Evolutionary conservation across 306 rosid genomes (phyloP).

Genomic region (Trifolium dubium): DNA sequence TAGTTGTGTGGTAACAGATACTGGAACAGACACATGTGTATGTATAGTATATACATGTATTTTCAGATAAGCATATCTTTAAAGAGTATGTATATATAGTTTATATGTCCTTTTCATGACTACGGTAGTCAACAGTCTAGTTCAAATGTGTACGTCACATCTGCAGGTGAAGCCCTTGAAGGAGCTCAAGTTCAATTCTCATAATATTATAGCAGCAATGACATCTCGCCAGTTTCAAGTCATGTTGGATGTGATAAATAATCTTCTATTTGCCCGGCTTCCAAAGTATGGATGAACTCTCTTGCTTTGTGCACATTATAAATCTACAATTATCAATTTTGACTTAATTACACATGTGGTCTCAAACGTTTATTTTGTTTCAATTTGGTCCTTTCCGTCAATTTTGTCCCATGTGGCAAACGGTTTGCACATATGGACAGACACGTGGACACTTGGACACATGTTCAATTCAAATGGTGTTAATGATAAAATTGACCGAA

Average conservation of each 20-base stretch:
- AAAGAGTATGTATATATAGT: conserved; percentile 22
- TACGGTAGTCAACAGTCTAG: conserved; percentile 9
- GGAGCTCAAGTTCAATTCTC: conserved; percentile 89
- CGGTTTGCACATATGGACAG: no score
- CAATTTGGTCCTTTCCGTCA: no score
- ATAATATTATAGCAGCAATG: conserved; percentile 85
- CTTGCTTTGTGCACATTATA: conserved; percentile 27
- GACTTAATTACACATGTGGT: no score
- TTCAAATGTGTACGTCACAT: conserved; percentile 38
- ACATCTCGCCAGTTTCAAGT: conserved; percentile 99
- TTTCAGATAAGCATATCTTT: conserved; percentile 8
- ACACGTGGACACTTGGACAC: no score
- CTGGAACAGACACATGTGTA: background rate
- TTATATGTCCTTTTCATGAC: conserved; percentile 10
- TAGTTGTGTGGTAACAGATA: background rate
- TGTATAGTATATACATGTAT: background rate
- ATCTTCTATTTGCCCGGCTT: conserved; percentile 89
- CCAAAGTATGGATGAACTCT: conserved; percentile 74
- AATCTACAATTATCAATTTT: background rate
- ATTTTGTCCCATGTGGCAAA: no score
- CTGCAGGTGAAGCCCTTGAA: conserved; percentile 95
- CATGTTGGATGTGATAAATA: conserved; percentile 84
- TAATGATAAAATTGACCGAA: no score
- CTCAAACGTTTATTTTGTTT: no score
- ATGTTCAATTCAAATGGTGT: no score